phyloP scores from a whole-genome alignment of 108 stramenopile species.

The Aurantiochytrium sp. region DNA sequence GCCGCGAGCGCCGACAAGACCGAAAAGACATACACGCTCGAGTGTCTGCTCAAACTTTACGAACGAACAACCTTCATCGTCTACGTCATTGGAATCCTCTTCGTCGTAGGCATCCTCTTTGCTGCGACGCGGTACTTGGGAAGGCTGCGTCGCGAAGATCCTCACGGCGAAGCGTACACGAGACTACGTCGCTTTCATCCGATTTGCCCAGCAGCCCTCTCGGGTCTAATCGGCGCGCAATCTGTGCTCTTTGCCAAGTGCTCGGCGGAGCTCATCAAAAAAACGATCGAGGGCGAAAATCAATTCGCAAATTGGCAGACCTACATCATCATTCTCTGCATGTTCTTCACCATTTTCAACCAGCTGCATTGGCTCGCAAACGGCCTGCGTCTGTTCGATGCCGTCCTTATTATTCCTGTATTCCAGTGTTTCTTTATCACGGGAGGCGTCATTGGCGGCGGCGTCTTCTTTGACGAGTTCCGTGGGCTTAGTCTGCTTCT shows the following conservation, averaged over 20 bases:
- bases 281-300: not conserved
- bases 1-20: not conserved
- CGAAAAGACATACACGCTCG: conserved; percentile 7
- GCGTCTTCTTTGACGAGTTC: conserved; percentile 22
- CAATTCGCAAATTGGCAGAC: conserved; percentile 13
- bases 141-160: not conserved
- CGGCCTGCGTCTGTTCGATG: conserved; percentile 22
- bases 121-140: not conserved
- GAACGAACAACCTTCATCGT: not conserved
- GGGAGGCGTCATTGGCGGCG: conserved; percentile 16
- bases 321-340: conserved; percentile 20
- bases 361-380: conserved; percentile 26
- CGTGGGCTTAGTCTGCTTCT: not conserved
- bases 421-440: conserved; percentile 28
- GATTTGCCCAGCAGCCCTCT: conserved; percentile 6
- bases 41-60: not conserved
- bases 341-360: conserved; percentile 14
- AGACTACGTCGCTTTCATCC: not conserved
- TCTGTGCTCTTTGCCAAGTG: conserved; percentile 28
- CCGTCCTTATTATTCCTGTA: conserved; percentile 25
- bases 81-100: not conserved
- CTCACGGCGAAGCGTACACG: not conserved
- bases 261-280: conserved; percentile 27
- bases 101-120: not conserved
- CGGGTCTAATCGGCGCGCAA: conserved; percentile 21